These are phyloP conservation scores for Colletotrichum chrysophilum DNA, from an alignment of 2,329 filamentous ascomycete species.

Conservation along the genomic window DNA sequence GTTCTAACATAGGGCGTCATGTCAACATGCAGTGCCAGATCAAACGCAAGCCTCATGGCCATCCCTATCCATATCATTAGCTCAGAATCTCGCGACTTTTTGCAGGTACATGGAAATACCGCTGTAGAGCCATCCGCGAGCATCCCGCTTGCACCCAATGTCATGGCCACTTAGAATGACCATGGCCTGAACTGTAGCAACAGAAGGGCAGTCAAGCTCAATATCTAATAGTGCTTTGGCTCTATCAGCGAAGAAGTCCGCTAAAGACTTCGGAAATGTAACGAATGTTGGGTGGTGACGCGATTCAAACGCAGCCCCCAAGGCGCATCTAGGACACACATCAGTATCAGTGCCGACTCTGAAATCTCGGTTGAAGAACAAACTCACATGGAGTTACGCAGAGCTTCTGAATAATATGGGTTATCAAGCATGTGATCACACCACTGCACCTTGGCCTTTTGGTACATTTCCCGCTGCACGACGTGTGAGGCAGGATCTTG, in stretches of 20 bases:
- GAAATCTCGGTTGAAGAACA: not conserved
- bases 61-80: conserved; percentile 31
- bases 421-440: not conserved
- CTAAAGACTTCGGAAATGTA: conserved; percentile 35
- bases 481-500: conserved; percentile 27
- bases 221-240: not conserved
- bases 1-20: conserved; percentile 26
- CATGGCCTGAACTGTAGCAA: not conserved
- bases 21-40: conserved; percentile 29
- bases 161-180: not conserved
- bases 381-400: conserved; percentile 29
- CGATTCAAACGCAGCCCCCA: conserved; percentile 45
- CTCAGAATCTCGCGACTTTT: no score
- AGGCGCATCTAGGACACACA: conserved; percentile 34
- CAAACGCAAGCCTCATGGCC: conserved; percentile 29
- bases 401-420: conserved; percentile 30
- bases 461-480: conserved; percentile 26
- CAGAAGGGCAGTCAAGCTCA: not conserved
- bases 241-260: not conserved
- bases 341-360: not conserved
- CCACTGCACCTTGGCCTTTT: conserved; percentile 19
- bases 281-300: conserved; percentile 31
- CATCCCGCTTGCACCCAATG: not conserved
- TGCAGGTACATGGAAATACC: not conserved
- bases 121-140: not conserved